Percentiles rank a stretch among this genome's conserved stretches.
These are phyloP conservation scores for Puya raimondii DNA, from an alignment of 176 grass and related monocot genomes.

Conservation along the genomic window DNA sequence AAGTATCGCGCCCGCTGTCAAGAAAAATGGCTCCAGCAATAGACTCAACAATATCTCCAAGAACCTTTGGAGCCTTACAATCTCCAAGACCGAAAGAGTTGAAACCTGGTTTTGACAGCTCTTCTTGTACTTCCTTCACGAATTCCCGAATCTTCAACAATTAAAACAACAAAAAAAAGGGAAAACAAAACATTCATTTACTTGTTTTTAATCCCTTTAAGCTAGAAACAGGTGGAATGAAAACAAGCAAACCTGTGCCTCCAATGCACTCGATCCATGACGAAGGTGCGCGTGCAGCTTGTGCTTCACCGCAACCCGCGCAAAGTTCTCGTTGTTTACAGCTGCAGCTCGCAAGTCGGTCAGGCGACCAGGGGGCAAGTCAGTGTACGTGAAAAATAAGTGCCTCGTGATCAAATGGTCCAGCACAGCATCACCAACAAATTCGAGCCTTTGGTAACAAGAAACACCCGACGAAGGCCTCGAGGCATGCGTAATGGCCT, in stretches of 20 bases:
- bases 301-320: conserved; percentile 80
- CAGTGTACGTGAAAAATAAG: conserved; percentile 89
- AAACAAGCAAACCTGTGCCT: conserved; percentile 58
- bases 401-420: conserved; percentile 92
- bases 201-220: not conserved
- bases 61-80: conserved; percentile 93
- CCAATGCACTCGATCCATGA: conserved; percentile 89
- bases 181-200: not conserved
- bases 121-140: conserved; percentile 89
- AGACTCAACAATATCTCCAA: conserved; percentile 93
- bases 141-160: conserved; percentile 84
- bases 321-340: conserved; percentile 99
- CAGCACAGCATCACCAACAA: conserved; percentile 97
- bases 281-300: conserved; percentile 83
- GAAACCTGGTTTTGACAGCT: conserved; percentile 75
- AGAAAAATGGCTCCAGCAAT: conserved; percentile 93
- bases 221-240: conserved; percentile 16
- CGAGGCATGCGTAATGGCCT: conserved; percentile 94
- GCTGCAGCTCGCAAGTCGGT: conserved; percentile 92
- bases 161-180: conserved; percentile 18
- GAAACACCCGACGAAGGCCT: conserved; percentile 91
- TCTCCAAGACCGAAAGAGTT: conserved; percentile 97
- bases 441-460: conserved; percentile 95
- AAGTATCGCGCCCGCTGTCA: conserved; percentile 61
- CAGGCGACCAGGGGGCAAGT: conserved; percentile 86